Conservation (phyloP, 805 yeast genomes). For the Kuraishia ogatae region DNA sequence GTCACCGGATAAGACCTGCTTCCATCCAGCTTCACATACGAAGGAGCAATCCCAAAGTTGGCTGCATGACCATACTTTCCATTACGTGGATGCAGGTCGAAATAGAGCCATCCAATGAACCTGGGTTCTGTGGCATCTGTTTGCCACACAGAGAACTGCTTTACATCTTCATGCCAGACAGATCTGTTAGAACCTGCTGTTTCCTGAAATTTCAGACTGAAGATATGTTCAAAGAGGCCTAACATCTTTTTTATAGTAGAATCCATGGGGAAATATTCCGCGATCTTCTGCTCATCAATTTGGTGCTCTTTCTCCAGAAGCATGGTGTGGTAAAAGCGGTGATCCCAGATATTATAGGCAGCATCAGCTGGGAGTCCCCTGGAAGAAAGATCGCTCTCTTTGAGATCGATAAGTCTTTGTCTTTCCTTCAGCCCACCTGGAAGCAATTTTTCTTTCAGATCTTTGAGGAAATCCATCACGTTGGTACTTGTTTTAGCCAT, state of each 20-base stretch:
- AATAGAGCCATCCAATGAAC: constrained; percentile 71
- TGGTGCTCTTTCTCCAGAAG: constrained; percentile 59
- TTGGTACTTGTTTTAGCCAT: constrained; percentile 67
- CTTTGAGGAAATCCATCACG: constrained; percentile 54
- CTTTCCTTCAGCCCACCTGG: constrained; percentile 55
- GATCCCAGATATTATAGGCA: constrained; percentile 66
- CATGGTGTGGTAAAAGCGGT: constrained; percentile 54
- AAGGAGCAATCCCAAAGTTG: constrained; percentile 59
- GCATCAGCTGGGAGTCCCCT: constrained; percentile 27
- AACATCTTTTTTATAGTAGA: constrained; percentile 64
- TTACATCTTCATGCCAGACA: constrained; percentile 77
- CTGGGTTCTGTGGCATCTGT: constrained; percentile 31
- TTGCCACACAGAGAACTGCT: constrained; percentile 64
- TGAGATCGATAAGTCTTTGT: constrained; percentile 37
- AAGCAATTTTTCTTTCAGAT: constrained; percentile 47
- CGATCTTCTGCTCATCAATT: constrained; percentile 62
- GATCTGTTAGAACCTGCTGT: constrained; percentile 29
- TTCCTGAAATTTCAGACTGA: constrained; percentile 59
- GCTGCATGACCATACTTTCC: constrained; percentile 91
- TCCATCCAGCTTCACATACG: constrained; percentile 42
- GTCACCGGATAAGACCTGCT: constrained; percentile 57
- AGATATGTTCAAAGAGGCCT: constrained; percentile 57
- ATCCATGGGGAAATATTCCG: constrained; percentile 73
- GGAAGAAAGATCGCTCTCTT: constrained; percentile 35
- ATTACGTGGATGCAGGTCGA: constrained; percentile 78